Base-by-base conservation (phyloP, 2,329 filamentous ascomycete species). In the Fusarium azukiicola region DNA sequence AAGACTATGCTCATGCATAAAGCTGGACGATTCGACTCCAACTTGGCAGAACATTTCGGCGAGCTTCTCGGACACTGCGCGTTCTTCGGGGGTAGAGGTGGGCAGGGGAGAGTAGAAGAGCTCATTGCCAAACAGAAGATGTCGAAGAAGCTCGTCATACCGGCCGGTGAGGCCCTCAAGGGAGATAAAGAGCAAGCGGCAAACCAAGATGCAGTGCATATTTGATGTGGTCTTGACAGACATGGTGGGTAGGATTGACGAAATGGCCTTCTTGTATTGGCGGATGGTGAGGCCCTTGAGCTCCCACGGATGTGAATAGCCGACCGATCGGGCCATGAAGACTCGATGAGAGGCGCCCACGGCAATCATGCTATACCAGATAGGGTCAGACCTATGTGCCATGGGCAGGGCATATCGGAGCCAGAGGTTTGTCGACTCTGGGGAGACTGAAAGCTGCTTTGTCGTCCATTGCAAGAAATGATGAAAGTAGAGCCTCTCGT, bases 331-430 rank as follows among this genome's bases (percentile, higher is more conserved):
- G 19, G 71, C 71, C 64, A 73, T 69, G 44, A 73, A 73, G 9
- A 73, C 64, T 32, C 71, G 50, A 61, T 73, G 64, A 50, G 64
- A 61, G 27, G 71, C 64, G n/a, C 71, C 71, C 12, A 73, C 71
- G 17, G 71, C 64, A 16, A 69, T 63, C 52, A 73, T 73, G 32
- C 71, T 73, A 32, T 69, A 68, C 54, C 71, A 63, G 10, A 73
- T 42, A 6, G 71, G 64, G 50, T 64, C 64, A 27, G 44, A 73
- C 23, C 42, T 17, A 44, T 61, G 23, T 47, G 64, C 38, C 64
- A 73, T 69, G 10, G 64, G 71, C 27, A 73, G 40, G 44, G 71
- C 71, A 42, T 73, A 73, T 14, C 54, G 64, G 14, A 73, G 63
- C 71, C 71, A 73, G 10, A 73, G 69, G 52, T 69, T 73, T 42